Evolutionary conservation across 345 rosid species (phyloP).

Genomic region (Populus davidiana): DNA sequence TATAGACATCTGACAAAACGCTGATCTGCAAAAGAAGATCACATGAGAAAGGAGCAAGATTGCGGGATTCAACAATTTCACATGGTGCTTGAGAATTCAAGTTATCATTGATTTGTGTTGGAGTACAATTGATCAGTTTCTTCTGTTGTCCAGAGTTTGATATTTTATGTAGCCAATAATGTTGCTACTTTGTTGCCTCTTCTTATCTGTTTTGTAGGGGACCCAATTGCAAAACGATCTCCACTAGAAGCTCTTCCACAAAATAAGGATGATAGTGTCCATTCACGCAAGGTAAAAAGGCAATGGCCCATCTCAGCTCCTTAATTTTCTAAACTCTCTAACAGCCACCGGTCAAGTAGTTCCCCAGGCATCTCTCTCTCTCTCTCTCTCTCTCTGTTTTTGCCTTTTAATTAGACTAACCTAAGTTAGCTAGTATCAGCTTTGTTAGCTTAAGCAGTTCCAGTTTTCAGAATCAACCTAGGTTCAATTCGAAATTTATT

Average conservation of each 20-base stretch:
- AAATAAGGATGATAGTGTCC: constrained; percentile 34
- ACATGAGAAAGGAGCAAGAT: too few relatives aligned
- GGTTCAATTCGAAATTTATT: background rate
- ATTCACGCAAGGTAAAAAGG: constrained; percentile 44
- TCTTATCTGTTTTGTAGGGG: constrained; percentile 43
- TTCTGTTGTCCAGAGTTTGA: background rate
- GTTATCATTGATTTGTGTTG: background rate
- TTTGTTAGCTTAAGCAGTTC: background rate
- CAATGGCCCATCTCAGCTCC: constrained; percentile 2
- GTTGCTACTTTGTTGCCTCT: background rate
- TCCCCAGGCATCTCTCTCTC: background rate
- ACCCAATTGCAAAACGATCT: constrained; percentile 69
- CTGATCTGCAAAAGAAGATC: too few relatives aligned
- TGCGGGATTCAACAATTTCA: too few relatives aligned
- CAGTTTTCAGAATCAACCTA: background rate
- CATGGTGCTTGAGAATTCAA: background rate
- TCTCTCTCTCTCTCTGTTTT: background rate
- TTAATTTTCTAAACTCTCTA: background rate
- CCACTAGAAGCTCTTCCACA: constrained; percentile 39
- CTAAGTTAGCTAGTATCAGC: too few relatives aligned
- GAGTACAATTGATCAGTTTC: background rate
- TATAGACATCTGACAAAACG: too few relatives aligned
- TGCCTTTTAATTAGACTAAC: background rate
- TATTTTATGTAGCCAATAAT: background rate
- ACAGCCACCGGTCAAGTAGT: background rate